These are phyloP conservation scores for Aspergillus sp. DNA, from an alignment of 2,329 filamentous ascomycete species.

Conservation along the genomic window DNA sequence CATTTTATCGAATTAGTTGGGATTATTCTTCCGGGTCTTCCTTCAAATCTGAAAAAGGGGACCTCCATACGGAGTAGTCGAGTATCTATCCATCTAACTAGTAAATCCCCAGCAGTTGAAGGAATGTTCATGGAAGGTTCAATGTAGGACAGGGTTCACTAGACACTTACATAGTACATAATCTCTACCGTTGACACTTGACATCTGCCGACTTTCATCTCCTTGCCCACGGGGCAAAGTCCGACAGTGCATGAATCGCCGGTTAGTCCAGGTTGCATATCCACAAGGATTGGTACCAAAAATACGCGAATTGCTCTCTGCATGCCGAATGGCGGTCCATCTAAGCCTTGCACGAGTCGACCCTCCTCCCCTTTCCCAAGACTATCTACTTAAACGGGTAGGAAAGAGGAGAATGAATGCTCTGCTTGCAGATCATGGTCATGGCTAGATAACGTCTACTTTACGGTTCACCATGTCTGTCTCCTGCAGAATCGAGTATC, in stretches of 20 bases:
- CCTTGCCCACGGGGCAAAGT: background rate
- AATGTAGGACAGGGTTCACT: background rate
- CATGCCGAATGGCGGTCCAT: background rate
- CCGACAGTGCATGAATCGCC: background rate
- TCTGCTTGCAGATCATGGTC: background rate
- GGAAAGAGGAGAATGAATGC: background rate
- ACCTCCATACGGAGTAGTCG: background rate
- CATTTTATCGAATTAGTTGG: background rate
- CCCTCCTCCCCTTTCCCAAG: background rate
- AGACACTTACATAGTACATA: background rate
- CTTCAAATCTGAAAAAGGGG: background rate
- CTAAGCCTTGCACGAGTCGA: constrained; percentile 9
- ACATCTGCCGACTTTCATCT: background rate
- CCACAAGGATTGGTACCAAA: background rate
- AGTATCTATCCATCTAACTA: background rate
- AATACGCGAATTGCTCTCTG: background rate
- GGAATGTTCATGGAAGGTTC: background rate
- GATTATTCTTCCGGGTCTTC: constrained; percentile 1
- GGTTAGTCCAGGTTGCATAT: background rate
- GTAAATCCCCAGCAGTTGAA: background rate
- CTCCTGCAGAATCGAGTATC: background rate
- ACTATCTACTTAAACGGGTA: background rate
- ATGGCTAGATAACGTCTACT: constrained; percentile 1
- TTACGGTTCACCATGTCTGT: background rate
- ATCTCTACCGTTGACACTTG: background rate